These are phyloP conservation scores for Acephala macrosclerotiorum DNA, from an alignment of 2,329 filamentous ascomycete species.

Conservation along the genomic window DNA sequence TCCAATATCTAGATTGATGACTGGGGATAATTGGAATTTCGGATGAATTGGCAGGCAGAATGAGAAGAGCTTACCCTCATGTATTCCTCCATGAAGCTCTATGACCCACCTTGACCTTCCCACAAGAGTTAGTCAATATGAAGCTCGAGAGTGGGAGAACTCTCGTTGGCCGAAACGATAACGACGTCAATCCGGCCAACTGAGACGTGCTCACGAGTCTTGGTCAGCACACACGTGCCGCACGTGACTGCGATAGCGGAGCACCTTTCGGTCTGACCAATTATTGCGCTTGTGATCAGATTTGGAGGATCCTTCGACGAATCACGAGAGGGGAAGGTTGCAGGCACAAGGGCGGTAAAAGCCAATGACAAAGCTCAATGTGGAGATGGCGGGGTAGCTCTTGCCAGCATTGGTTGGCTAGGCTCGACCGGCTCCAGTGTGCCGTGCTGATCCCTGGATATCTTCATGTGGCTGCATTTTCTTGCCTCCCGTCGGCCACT, in stretches of 20 bases:
- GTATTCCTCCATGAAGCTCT: background rate
- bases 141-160: slow-evolving; percentile 22
- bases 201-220: background rate
- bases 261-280: background rate
- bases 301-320: background rate
- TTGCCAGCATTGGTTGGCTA: slow-evolving; percentile 9
- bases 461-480: slow-evolving; percentile 13
- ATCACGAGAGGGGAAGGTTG: background rate
- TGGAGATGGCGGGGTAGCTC: slow-evolving; percentile 16
- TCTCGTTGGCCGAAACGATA: slow-evolving; percentile 8
- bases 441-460: slow-evolving; percentile 6
- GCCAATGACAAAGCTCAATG: slow-evolving; percentile 15
- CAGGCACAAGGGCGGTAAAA: background rate
- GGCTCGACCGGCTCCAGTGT: slow-evolving; percentile 14
- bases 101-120: slow-evolving; percentile 24
- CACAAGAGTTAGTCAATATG: slow-evolving; percentile 16
- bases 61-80: slow-evolving; percentile 4
- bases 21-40: background rate
- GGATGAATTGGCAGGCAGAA: background rate
- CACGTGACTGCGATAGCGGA: slow-evolving; percentile 26
- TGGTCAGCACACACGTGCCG: slow-evolving; percentile 5
- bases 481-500: slow-evolving; percentile 12
- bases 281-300: background rate
- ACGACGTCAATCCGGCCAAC: background rate
- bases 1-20: background rate